These are phyloP conservation scores for Gnomoniopsis sp. DNA, from an alignment of 2,329 filamentous ascomycete genomes.

Conservation along the genomic window DNA sequence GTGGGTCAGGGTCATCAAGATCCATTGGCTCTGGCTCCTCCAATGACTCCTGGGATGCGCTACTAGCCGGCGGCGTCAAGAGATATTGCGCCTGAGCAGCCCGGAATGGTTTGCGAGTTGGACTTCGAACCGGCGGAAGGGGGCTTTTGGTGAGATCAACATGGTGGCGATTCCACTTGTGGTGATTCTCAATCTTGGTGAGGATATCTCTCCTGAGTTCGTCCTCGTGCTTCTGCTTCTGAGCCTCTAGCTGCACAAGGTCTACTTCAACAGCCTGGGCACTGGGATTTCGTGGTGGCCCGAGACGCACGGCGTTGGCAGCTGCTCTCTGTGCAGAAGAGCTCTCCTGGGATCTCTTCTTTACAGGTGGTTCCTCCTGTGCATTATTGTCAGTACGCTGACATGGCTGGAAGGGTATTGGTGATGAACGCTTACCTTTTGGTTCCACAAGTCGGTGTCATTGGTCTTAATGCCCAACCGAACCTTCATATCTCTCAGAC, in stretches of 20 bases:
- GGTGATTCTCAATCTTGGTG: constrained; percentile 81
- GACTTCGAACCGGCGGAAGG: constrained; percentile 72
- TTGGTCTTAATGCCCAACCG: constrained; percentile 86
- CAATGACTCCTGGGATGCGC: constrained; percentile 46
- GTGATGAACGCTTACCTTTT: constrained; percentile 63
- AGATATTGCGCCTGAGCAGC: constrained; percentile 69
- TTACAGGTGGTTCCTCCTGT: constrained; percentile 10
- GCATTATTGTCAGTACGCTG: neutral
- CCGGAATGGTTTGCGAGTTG: constrained; percentile 61
- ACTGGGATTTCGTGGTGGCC: constrained; percentile 31
- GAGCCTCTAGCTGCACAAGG: constrained; percentile 71
- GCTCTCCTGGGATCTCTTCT: constrained; percentile 42
- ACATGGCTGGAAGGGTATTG: neutral
- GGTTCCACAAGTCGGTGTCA: constrained; percentile 91
- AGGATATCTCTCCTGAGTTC: constrained; percentile 80
- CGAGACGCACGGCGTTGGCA: constrained; percentile 45
- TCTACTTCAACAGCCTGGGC: constrained; percentile 72
- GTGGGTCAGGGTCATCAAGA: constrained; percentile 41
- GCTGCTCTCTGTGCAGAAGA: constrained; percentile 41
- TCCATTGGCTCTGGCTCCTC: constrained; percentile 44
- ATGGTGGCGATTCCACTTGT: constrained; percentile 86
- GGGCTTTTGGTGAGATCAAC: constrained; percentile 85
- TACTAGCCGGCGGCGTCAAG: constrained; percentile 59
- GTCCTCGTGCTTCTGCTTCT: constrained; percentile 76
- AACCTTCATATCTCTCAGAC: constrained; percentile 84